phyloP scores from a whole-genome alignment of 331 rosid genomes.

The Cydonia oblonga region DNA sequence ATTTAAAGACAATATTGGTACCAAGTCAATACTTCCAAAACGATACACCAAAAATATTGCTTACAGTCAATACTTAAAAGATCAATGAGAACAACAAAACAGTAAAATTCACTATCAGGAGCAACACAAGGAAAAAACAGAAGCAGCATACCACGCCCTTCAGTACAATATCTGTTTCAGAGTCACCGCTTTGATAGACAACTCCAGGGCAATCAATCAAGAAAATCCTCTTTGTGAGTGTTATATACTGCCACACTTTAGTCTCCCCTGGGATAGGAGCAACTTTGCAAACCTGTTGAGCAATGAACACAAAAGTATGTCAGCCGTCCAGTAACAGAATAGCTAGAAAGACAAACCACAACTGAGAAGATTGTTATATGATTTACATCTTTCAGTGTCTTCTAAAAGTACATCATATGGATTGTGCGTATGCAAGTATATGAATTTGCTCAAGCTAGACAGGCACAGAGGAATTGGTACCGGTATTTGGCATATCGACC shows the following conservation, averaged over 20 bases:
- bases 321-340: background rate
- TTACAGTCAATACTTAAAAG: background rate
- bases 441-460: no score
- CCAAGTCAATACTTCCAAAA: background rate
- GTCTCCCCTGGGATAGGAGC: constrained; percentile 96
- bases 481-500: no score
- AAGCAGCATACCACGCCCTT: constrained; percentile 84
- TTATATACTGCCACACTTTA: constrained; percentile 90
- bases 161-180: constrained; percentile 82
- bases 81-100: background rate
- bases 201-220: constrained; percentile 91
- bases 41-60: background rate
- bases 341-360: background rate
- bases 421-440: no score
- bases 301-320: background rate
- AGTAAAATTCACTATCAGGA: background rate
- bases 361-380: no score
- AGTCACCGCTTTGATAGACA: constrained; percentile 64
- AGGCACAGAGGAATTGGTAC: no score
- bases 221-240: constrained; percentile 92
- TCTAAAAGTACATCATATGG: no score
- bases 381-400: no score
- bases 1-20: background rate
- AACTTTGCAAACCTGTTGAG: constrained; percentile 83
- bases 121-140: background rate